Evolutionary conservation across 192 early-diverging fungal genomes (phyloP).

Genomic region (Lobulomyces angularis): DNA sequence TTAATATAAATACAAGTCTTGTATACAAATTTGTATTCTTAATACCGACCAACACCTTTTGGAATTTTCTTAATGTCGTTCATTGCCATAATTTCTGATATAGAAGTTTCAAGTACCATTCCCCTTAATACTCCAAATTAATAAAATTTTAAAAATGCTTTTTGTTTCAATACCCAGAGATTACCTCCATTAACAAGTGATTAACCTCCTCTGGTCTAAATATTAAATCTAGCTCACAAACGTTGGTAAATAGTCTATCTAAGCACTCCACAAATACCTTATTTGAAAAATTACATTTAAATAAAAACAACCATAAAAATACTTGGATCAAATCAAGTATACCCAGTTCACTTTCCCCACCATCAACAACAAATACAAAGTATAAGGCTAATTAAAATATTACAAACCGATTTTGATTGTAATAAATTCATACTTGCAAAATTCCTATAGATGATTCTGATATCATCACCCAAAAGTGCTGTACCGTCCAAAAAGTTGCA

Average conservation of each 20-base stretch:
- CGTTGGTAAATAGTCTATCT: constrained; percentile 81
- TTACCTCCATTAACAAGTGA: too few relatives aligned
- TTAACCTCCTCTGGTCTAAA: too few relatives aligned
- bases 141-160: too few relatives aligned
- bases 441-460: constrained; percentile 89
- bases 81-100: too few relatives aligned
- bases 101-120: too few relatives aligned
- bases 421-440: constrained; percentile 57
- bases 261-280: constrained; percentile 93
- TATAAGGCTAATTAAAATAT: constrained; percentile 49
- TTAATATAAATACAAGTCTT: too few relatives aligned
- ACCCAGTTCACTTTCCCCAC: constrained; percentile 89
- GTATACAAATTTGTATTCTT: too few relatives aligned
- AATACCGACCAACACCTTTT: too few relatives aligned
- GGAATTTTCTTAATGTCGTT: too few relatives aligned
- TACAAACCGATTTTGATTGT: background rate
- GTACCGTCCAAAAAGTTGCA: constrained; percentile 89
- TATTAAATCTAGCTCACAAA: constrained; percentile 92
- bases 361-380: constrained; percentile 95
- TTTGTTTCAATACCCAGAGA: too few relatives aligned
- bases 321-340: constrained; percentile 87
- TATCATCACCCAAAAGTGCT: constrained; percentile 66
- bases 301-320: constrained; percentile 4
- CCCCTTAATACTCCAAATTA: too few relatives aligned
- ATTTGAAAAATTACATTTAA: constrained; percentile 6